These are phyloP conservation scores for Parietichytrium sp. DNA, from an alignment of 108 stramenopile species.

Conservation along the genomic window DNA sequence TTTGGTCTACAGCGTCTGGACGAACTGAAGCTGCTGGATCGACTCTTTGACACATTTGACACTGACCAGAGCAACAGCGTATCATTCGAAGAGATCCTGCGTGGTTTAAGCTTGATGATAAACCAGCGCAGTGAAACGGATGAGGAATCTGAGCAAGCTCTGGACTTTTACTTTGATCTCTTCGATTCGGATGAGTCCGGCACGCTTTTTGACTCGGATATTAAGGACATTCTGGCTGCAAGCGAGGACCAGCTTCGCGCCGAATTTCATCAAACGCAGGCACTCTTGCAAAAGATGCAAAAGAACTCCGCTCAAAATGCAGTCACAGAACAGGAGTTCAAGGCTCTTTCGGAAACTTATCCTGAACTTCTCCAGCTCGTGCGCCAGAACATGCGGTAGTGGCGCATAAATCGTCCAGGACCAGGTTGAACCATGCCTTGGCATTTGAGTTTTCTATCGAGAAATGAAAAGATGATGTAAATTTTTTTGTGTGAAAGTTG, in stretches of 20 bases:
- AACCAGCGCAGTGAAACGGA: not conserved
- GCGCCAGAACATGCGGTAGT: slow-evolving; percentile 30
- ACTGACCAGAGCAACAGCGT: not conserved
- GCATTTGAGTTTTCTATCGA: not conserved
- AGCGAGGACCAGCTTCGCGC: not conserved
- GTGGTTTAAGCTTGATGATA: slow-evolving; percentile 5
- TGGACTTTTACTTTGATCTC: slow-evolving; percentile 27
- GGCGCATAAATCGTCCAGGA: not conserved
- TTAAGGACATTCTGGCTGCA: slow-evolving; percentile 9
- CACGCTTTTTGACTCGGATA: not conserved
- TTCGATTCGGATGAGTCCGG: not conserved
- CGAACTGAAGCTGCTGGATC: slow-evolving; percentile 12
- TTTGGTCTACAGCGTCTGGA: slow-evolving; percentile 30
- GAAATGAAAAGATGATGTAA: not conserved
- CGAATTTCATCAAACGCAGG: slow-evolving; percentile 11
- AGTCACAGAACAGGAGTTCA: not conserved
- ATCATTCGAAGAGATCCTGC: slow-evolving; percentile 13
- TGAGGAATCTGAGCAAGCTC: not conserved
- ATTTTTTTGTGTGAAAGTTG: not conserved
- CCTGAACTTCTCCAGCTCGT: slow-evolving; percentile 13
- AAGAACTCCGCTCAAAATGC: not conserved
- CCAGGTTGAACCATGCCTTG: not conserved
- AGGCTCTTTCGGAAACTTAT: not conserved
- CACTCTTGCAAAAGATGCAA: not conserved
- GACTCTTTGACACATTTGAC: slow-evolving; percentile 27